Conservation (phyloP, 176 grass and related monocot genomes). For the Avena sativa region DNA sequence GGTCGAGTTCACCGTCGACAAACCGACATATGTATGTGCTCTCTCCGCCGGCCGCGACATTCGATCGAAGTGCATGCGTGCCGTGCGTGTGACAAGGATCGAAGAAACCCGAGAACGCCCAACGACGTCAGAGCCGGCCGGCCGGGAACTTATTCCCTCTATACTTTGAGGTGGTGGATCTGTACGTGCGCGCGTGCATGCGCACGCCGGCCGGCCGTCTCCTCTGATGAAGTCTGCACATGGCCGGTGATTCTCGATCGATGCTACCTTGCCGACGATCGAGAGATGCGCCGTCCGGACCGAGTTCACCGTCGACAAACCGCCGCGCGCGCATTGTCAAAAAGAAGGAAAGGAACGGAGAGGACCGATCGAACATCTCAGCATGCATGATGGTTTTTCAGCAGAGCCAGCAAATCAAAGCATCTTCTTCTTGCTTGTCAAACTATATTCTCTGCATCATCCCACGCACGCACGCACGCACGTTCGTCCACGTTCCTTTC, state of each 20-base stretch:
- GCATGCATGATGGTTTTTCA: not conserved
- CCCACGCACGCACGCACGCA: not conserved
- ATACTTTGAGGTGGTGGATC: not conserved
- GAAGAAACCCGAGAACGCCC: not conserved
- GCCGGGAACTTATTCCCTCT: not conserved
- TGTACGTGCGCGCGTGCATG: too few relatives aligned
- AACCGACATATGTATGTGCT: too few relatives aligned
- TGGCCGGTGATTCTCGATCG: not conserved
- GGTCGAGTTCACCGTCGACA: too few relatives aligned
- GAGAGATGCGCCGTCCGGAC: too few relatives aligned
- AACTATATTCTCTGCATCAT: not conserved
- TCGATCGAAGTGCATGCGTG: too few relatives aligned
- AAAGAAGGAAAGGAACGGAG: not conserved
- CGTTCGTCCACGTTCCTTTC: slow-evolving; percentile 2
- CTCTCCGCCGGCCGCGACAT: too few relatives aligned
- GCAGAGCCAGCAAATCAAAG: not conserved
- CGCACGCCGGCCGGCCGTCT: too few relatives aligned
- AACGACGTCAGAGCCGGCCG: slow-evolving; percentile 9
- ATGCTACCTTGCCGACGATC: too few relatives aligned
- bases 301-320: not conserved
- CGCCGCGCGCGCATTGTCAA: not conserved
- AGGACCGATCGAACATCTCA: not conserved
- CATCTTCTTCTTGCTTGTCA: slow-evolving; percentile 13
- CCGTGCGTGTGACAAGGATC: not conserved
- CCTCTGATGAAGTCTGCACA: too few relatives aligned